Evolutionary conservation across 2,329 filamentous ascomycete species (phyloP).

Genomic region (Sporothrix phasma): DNA sequence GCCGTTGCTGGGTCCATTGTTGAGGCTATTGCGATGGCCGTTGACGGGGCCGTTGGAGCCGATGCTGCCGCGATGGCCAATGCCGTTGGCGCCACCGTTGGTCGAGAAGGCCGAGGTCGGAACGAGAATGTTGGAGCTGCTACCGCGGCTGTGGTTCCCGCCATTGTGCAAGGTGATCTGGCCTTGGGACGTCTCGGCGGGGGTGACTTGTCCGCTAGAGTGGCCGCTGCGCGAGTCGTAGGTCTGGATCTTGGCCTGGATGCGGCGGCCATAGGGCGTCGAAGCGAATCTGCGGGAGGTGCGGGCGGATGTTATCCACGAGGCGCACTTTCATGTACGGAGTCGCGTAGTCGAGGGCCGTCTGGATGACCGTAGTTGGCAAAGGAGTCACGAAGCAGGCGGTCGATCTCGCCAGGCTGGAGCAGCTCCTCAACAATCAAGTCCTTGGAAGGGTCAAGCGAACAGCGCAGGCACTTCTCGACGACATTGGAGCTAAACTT

Average conservation of each 20-base stretch:
- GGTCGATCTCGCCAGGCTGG: conserved; percentile 65
- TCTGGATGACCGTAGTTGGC: conserved; percentile 98
- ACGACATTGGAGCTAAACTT: conserved; percentile 99
- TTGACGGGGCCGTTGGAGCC: background rate
- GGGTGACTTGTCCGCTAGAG: conserved; percentile 40
- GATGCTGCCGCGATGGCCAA: conserved; percentile 24
- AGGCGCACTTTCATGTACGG: conserved; percentile 62
- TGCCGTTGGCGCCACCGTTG: conserved; percentile 24
- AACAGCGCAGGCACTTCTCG: conserved; percentile 87
- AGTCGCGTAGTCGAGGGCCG: conserved; percentile 78
- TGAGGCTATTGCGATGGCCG: background rate
- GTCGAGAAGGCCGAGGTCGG: conserved; percentile 24
- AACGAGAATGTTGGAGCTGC: conserved; percentile 30
- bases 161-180: conserved; percentile 40
- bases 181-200: conserved; percentile 43
- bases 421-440: conserved; percentile 79
- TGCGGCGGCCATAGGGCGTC: conserved; percentile 89
- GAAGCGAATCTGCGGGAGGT: conserved; percentile 75
- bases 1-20: background rate
- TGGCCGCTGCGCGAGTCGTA: conserved; percentile 39
- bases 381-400: conserved; percentile 81
- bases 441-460: conserved; percentile 62
- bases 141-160: conserved; percentile 31
- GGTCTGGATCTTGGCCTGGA: conserved; percentile 73
- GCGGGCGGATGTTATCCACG: conserved; percentile 75